Percentiles rank a stretch among this genome's conserved stretches.
These are phyloP conservation scores for Xerocomus amazonicus DNA, from an alignment of 1,284 basidiomycete species.

Conservation along the genomic window DNA sequence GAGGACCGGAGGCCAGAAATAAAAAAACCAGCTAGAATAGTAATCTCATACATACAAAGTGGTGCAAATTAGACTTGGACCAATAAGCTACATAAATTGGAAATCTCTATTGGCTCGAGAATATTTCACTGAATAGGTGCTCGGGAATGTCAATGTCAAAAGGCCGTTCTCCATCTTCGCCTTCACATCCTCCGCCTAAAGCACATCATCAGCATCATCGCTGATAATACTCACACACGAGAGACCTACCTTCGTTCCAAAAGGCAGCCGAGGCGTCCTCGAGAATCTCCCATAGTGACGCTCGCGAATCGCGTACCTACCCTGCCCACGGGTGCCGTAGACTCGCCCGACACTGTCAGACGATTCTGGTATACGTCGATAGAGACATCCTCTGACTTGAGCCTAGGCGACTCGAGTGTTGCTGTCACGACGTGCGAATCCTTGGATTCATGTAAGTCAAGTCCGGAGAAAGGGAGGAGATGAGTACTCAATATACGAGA, in stretches of 20 bases:
- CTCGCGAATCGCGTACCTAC: neutral
- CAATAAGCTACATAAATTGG: too few species aligned
- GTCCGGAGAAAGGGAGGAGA: constrained; percentile 22
- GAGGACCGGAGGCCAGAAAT: too few species aligned
- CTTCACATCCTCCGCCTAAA: constrained; percentile 12
- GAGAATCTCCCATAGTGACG: constrained; percentile 4
- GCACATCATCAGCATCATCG: neutral
- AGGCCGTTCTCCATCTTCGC: constrained; percentile 12
- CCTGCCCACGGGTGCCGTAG: neutral
- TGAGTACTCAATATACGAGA: too few species aligned
- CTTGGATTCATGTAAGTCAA: constrained; percentile 41
- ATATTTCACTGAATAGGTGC: too few species aligned
- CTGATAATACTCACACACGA: too few species aligned
- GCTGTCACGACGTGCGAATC: constrained; percentile 40
- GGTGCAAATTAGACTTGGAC: too few species aligned
- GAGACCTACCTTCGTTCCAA: neutral
- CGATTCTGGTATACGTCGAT: constrained; percentile 41
- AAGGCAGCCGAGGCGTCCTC: neutral
- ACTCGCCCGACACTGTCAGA: constrained; percentile 42
- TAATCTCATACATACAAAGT: too few species aligned
- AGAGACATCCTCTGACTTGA: constrained; percentile 38
- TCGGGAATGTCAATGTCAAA: constrained; percentile 3
- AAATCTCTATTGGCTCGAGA: too few species aligned
- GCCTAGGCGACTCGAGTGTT: constrained; percentile 43
- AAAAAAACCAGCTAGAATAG: too few species aligned